Percentiles rank a stretch among this genome's conserved stretches.
Conservation (phyloP, 2,329 filamentous ascomycete species). For the Botryotinia convoluta region DNA sequence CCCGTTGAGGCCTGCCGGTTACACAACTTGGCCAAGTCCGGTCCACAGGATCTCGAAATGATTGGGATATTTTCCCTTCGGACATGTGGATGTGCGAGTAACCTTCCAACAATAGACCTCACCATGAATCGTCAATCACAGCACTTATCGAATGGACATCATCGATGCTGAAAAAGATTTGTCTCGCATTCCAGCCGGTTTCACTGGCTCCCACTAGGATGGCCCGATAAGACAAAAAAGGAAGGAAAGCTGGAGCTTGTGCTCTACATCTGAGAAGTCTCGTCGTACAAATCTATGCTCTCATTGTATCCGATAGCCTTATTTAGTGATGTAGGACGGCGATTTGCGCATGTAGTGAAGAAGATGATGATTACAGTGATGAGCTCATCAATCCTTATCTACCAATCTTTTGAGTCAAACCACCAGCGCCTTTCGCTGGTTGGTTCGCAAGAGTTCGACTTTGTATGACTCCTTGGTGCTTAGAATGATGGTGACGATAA, state of each 20-base stretch:
- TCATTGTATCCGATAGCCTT: not conserved
- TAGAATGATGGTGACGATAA: not conserved
- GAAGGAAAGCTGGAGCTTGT: not conserved
- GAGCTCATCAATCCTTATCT: not conserved
- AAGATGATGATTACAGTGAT: not conserved
- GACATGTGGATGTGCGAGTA: slow-evolving; percentile 3
- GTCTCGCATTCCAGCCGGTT: not conserved
- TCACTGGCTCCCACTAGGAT: not conserved
- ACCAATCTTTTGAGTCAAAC: not conserved
- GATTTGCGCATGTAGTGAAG: not conserved
- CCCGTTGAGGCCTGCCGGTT: not conserved
- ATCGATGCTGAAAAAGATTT: not conserved
- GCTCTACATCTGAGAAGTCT: not conserved
- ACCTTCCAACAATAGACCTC: not conserved
- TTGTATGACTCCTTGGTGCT: not conserved
- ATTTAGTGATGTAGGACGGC: not conserved
- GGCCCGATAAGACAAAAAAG: no score
- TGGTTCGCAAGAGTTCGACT: not conserved
- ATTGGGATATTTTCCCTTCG: not conserved
- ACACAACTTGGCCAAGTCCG: not conserved
- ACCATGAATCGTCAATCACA: not conserved
- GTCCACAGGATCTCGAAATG: not conserved
- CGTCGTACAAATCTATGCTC: not conserved
- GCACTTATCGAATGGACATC: not conserved
- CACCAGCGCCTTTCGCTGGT: not conserved